Base-by-base conservation (phyloP, 352 stramenopile species). In the Phytophthora uliginosa region DNA sequence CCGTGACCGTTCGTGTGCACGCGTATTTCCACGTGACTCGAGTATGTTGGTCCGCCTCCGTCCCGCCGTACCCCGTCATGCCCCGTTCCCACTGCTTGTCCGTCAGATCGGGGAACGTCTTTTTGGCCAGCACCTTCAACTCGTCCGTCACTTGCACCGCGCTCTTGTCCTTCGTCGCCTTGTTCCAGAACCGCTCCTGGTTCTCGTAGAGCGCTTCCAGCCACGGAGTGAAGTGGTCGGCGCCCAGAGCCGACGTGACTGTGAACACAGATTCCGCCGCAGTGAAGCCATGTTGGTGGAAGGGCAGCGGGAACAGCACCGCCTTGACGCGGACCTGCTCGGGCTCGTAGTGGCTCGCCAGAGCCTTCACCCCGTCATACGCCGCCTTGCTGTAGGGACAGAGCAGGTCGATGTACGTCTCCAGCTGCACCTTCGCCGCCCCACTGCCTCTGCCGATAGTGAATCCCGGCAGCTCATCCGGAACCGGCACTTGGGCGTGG, bases 321-420 rank as follows among this genome's bases (percentile, higher is more conserved):
- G 89, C 84, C 22, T 75, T 84, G 36, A 94, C 60, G 2, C 85
- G 81, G 26, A 95, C 64, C 40, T 95, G 70, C 8, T 83, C 67
- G 1, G 78, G 60, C 10, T 87, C 71, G 66, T 94, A 95, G 55
- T 92, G 63, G 13, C 73, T 66, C 13, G 75, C 76, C 59, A 95
- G 73, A 38, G 88, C 78, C 74, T 92, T 88, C n/a, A 95, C 64
- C 0, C 85, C 88, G 6, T 74, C 57, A 33, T 92, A 95, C 55
- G 84, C 86, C 2, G 76, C 66, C 53, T 89, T 89, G 59, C 86
- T 94, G 53, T 78, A 86, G 4, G 88, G 88, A 36, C 88, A 95
- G 20, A 95, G 81, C 79, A 94, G 66, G 52, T 94, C 89, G 24
- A 95, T 71, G 75, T 91, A 95, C 59, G 88, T 89, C 67, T 95